These are phyloP conservation scores for Pterulicium gracile DNA, from an alignment of 1,284 basidiomycete species.

Conservation along the genomic window DNA sequence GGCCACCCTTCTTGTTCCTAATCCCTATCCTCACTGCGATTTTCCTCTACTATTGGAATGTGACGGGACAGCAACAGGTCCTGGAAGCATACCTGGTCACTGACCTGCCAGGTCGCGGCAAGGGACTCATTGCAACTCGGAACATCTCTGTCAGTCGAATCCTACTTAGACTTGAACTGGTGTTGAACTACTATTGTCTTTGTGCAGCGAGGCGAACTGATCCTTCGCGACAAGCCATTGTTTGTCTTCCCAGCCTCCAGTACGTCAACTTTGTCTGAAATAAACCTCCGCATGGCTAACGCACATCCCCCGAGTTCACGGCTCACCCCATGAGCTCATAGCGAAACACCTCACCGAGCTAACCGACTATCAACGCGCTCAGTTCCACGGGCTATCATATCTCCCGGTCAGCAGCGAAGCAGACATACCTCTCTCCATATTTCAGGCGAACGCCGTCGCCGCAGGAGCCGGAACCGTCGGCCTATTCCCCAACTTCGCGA, in stretches of 20 bases:
- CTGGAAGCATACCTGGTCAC: conserved; percentile 17
- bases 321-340: conserved; percentile 34
- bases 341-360: conserved; percentile 23
- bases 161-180: neutral
- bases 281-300: too few species aligned
- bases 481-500: conserved; percentile 49
- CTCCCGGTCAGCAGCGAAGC: conserved; percentile 30
- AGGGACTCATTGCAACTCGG: conserved; percentile 27
- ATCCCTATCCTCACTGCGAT: neutral
- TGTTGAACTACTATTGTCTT: conserved; percentile 1
- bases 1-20: neutral
- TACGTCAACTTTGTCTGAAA: conserved; percentile 22
- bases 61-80: neutral
- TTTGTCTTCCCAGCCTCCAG: conserved; percentile 39
- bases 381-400: conserved; percentile 44
- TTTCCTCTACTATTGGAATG: neutral
- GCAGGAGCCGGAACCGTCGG: conserved; percentile 36
- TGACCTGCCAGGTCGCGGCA: conserved; percentile 27
- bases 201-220: conserved; percentile 41
- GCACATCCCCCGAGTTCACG: conserved; percentile 20
- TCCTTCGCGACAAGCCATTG: conserved; percentile 42
- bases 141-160: conserved; percentile 22
- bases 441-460: conserved; percentile 53
- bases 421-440: conserved; percentile 44
- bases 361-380: conserved; percentile 19